Conservation (phyloP, 2,329 filamentous ascomycete genomes). For the Neopestalotiopsis rosae region DNA sequence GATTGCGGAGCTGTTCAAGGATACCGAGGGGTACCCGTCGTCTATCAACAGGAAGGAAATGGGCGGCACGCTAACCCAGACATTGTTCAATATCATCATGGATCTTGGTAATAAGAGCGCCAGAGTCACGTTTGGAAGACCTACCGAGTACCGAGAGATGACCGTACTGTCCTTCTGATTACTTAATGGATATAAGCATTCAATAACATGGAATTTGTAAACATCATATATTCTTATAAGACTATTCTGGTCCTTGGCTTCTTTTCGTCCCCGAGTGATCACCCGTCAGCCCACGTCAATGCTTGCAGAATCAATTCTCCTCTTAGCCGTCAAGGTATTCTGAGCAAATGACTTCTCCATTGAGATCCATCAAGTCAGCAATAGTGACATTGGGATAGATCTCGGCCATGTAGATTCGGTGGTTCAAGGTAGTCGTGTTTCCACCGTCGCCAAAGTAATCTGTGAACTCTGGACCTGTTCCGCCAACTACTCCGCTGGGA, state of each 20-base stretch:
- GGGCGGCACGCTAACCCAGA: constrained; percentile 28
- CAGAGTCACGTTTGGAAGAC: constrained; percentile 36
- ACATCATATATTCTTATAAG: too few species aligned
- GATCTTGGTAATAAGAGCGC: constrained; percentile 32
- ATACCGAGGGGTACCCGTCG: constrained; percentile 33
- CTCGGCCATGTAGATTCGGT: constrained; percentile 14
- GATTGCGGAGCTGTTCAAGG: constrained; percentile 33
- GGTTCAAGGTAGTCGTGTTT: constrained; percentile 7
- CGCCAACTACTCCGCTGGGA: not conserved
- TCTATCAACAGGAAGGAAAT: constrained; percentile 36
- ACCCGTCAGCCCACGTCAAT: too few species aligned
- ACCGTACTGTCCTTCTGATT: constrained; percentile 28
- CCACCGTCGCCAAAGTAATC: constrained; percentile 23
- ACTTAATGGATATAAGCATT: not conserved
- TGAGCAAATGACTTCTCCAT: constrained; percentile 22
- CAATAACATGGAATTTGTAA: not conserved
- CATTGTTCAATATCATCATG: constrained; percentile 40
- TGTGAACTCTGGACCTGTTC: constrained; percentile 19
- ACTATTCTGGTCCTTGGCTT: too few species aligned
- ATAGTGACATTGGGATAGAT: constrained; percentile 39
- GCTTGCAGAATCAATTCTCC: not conserved
- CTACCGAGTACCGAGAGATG: constrained; percentile 30
- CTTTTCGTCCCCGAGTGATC: too few species aligned
- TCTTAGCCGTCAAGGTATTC: constrained; percentile 22
- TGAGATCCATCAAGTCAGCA: constrained; percentile 27